Evolutionary conservation across 2,329 filamentous ascomycete species (phyloP).

Genomic region (Apiospora sp.): DNA sequence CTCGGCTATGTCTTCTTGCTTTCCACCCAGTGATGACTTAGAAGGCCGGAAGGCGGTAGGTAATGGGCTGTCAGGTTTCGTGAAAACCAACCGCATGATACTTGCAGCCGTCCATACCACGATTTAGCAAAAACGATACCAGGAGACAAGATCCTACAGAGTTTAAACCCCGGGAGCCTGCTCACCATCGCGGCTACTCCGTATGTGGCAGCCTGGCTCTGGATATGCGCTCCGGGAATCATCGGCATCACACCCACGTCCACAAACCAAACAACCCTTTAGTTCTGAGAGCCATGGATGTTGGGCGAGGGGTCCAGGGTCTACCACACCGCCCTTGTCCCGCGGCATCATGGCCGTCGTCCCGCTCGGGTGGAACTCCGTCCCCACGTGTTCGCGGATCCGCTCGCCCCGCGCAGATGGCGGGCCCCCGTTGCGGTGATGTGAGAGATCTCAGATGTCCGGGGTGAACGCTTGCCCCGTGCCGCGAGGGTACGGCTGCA

Average conservation of each 20-base stretch:
- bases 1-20: not conserved
- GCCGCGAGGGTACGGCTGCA: conserved; percentile 55
- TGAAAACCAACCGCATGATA: not conserved
- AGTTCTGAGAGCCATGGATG: conserved; percentile 53
- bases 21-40: not conserved
- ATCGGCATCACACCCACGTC: conserved; percentile 53
- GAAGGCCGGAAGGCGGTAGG: not conserved
- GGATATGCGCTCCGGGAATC: conserved; percentile 49
- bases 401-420: conserved; percentile 49
- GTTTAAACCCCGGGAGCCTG: not conserved
- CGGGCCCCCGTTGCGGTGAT: conserved; percentile 34
- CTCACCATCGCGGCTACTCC: conserved; percentile 49
- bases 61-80: not conserved
- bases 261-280: conserved; percentile 46
- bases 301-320: conserved; percentile 49
- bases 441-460: conserved; percentile 46
- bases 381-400: conserved; percentile 41
- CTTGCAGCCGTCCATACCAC: conserved; percentile 18
- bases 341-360: conserved; percentile 55
- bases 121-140: not conserved
- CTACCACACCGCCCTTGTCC: conserved; percentile 53
- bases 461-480: conserved; percentile 48
- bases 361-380: conserved; percentile 52
- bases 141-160: not conserved
- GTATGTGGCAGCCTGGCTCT: conserved; percentile 40